A percentile compares a stretch with the other conserved stretches of the same genome.
Conservation (phyloP, 495 filamentous ascomycete species). For the Xylaria bambusicola region DNA sequence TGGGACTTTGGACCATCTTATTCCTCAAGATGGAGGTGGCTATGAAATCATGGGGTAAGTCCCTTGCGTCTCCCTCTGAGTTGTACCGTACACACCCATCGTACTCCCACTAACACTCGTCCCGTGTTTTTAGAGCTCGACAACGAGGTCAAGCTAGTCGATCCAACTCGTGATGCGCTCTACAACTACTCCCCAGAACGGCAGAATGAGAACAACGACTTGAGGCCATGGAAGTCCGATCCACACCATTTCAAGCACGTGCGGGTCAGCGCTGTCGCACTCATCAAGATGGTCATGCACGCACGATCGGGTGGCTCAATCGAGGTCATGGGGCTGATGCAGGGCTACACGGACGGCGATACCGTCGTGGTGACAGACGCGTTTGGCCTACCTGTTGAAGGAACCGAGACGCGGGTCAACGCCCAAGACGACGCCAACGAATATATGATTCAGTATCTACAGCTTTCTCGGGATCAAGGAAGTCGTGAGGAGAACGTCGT, state of each 20-base stretch:
- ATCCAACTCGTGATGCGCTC: slow-evolving; percentile 84
- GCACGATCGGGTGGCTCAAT: slow-evolving; percentile 87
- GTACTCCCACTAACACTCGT: slow-evolving; percentile 18
- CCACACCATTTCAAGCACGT: slow-evolving; percentile 90
- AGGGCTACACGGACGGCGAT: slow-evolving; percentile 82
- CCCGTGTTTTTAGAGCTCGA: slow-evolving; percentile 69
- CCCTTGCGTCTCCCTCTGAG: background rate
- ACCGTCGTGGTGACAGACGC: slow-evolving; percentile 94
- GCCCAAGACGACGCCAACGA: slow-evolving; percentile 94
- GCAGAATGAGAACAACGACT: slow-evolving; percentile 60
- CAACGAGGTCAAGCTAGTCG: slow-evolving; percentile 80
- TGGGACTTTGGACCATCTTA: too few relatives aligned
- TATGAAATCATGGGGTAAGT: slow-evolving; percentile 63
- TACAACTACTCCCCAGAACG: slow-evolving; percentile 74
- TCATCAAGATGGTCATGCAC: slow-evolving; percentile 99
- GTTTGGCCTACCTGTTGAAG: slow-evolving; percentile 92
- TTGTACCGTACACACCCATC: background rate
- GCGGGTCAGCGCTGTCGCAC: slow-evolving; percentile 88
- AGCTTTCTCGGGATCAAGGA: slow-evolving; percentile 70
- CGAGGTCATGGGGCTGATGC: slow-evolving; percentile 99
- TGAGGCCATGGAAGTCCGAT: slow-evolving; percentile 79
- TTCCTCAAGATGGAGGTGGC: slow-evolving; percentile 53
- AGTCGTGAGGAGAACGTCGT: slow-evolving; percentile 83
- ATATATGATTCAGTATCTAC: slow-evolving; percentile 87
- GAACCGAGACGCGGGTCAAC: slow-evolving; percentile 96